Conservation (phyloP, 192 early-diverging fungal genomes). For the Gonapodya sp. region DNA sequence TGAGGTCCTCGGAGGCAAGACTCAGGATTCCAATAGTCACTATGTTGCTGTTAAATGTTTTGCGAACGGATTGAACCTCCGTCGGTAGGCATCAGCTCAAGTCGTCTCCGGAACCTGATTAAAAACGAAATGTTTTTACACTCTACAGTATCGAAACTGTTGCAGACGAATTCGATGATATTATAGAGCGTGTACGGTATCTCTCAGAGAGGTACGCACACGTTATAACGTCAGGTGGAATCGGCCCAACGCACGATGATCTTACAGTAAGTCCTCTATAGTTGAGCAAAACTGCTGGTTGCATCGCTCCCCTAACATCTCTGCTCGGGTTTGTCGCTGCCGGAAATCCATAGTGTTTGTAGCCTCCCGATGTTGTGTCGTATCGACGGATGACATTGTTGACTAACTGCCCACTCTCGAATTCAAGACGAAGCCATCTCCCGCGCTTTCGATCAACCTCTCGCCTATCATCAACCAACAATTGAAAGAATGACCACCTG, state of each 20-base stretch:
- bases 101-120: conserved; percentile 32
- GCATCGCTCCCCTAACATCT: neutral
- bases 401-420: neutral
- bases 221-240: conserved; percentile 68
- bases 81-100: conserved; percentile 11
- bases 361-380: neutral
- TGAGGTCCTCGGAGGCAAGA: conserved; percentile 65
- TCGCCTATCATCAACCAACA: conserved; percentile 44
- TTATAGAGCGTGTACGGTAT: conserved; percentile 30
- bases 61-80: conserved; percentile 44
- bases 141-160: conserved; percentile 44
- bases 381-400: neutral
- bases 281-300: neutral
- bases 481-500: conserved; percentile 36
- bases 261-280: neutral
- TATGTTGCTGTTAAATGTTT: conserved; percentile 47
- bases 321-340: neutral
- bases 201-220: conserved; percentile 37
- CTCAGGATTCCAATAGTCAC: conserved; percentile 45
- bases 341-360: neutral
- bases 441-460: conserved; percentile 34
- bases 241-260: conserved; percentile 29
- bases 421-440: conserved; percentile 39
- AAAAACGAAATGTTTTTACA: conserved; percentile 47
- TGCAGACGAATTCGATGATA: conserved; percentile 37